Evolutionary conservation across 2,329 filamentous ascomycete genomes (phyloP).

Genomic region (Pseudogymnoascus sp.): DNA sequence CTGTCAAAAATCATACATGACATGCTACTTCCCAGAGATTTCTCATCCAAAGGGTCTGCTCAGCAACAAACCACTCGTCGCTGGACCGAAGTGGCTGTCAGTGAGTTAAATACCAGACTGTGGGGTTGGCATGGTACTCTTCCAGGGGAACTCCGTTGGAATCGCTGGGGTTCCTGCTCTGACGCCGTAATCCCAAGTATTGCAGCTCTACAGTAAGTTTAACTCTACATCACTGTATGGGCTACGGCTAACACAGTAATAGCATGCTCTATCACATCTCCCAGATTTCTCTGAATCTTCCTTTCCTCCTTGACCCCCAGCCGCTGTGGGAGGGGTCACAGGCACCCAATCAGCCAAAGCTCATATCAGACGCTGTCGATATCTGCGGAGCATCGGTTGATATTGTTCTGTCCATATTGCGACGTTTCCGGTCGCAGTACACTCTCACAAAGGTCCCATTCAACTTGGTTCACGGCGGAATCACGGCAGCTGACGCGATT

Average conservation of each 20-base stretch:
- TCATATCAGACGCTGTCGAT: not conserved
- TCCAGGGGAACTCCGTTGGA: constrained; percentile 12
- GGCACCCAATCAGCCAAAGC: not conserved
- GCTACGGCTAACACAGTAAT: not conserved
- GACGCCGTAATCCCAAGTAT: constrained; percentile 13
- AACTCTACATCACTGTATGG: not conserved
- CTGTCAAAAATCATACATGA: constrained; percentile 7
- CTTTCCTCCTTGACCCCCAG: not conserved
- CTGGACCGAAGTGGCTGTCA: constrained; percentile 10
- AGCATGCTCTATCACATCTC: constrained; percentile 12
- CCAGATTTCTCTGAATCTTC: constrained; percentile 1
- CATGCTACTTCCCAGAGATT: not conserved
- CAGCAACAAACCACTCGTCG: not conserved
- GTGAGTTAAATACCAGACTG: constrained; percentile 13
- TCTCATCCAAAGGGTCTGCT: not conserved
- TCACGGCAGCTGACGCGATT: constrained; percentile 13
- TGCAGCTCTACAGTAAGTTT: constrained; percentile 14
- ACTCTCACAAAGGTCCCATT: constrained; percentile 10
- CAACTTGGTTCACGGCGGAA: constrained; percentile 13
- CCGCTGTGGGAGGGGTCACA: not conserved
- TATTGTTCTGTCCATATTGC: constrained; percentile 12
- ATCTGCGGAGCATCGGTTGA: constrained; percentile 14
- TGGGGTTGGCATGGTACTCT: constrained; percentile 13
- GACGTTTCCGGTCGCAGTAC: constrained; percentile 15
- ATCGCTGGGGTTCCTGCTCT: constrained; percentile 13